A percentile compares a stretch with the other conserved stretches of the same genome.
Conservation (phyloP, 2,329 filamentous ascomycete species). For the Acephala macrosclerotiorum region DNA sequence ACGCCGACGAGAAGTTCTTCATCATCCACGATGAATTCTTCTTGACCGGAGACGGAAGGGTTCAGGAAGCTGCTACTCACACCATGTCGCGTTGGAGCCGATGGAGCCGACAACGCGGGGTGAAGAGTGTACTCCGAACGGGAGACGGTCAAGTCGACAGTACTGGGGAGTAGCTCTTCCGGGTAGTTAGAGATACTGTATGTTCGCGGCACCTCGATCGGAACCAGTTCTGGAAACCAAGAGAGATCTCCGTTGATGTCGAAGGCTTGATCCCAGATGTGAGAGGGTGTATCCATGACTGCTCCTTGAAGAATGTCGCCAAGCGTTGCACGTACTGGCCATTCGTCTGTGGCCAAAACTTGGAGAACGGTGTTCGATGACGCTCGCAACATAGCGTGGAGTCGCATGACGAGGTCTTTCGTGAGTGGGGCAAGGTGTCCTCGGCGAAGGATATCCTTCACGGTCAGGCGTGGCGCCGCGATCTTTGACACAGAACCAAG, state of each 20-base stretch:
- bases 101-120: slow-evolving; percentile 32
- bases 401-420: slow-evolving; percentile 56
- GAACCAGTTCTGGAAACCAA: slow-evolving; percentile 54
- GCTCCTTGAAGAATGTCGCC: slow-evolving; percentile 59
- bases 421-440: slow-evolving; percentile 61
- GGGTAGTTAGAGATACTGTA: slow-evolving; percentile 61
- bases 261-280: slow-evolving; percentile 60
- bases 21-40: slow-evolving; percentile 49
- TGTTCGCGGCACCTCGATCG: slow-evolving; percentile 58
- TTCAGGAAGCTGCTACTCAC: slow-evolving; percentile 64
- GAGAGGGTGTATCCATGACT: slow-evolving; percentile 54
- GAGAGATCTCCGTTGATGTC: slow-evolving; percentile 49
- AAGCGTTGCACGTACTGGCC: slow-evolving; percentile 58
- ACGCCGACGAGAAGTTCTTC: slow-evolving; percentile 60
- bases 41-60: slow-evolving; percentile 49
- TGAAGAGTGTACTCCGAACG: slow-evolving; percentile 58
- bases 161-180: slow-evolving; percentile 57
- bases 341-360: slow-evolving; percentile 57
- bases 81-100: slow-evolving; percentile 47
- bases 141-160: slow-evolving; percentile 59
- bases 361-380: slow-evolving; percentile 58
- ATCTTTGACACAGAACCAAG: slow-evolving; percentile 48
- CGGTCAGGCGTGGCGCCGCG: slow-evolving; percentile 47
- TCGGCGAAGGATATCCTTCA: slow-evolving; percentile 57
- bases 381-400: slow-evolving; percentile 56